Evolutionary conservation across 495 filamentous ascomycete genomes (phyloP).

Genomic region (Penicillium malachiteum): DNA sequence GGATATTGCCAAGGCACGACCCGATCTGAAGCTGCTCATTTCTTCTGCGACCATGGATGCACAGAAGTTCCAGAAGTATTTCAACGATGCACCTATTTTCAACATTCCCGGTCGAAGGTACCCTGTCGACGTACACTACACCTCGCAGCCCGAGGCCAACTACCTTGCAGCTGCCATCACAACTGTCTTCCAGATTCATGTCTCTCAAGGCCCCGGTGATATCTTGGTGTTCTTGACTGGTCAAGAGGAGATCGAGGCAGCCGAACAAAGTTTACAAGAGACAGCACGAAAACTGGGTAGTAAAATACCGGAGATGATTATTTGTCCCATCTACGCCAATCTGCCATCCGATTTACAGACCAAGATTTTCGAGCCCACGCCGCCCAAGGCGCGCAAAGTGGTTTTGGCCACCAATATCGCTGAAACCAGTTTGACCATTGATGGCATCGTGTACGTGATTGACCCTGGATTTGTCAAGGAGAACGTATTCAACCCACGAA

Average conservation of each 20-base stretch:
- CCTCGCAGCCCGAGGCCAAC: slow-evolving; percentile 88
- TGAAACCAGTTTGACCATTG: slow-evolving; percentile 85
- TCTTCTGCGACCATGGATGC: slow-evolving; percentile 96
- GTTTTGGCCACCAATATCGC: slow-evolving; percentile 90
- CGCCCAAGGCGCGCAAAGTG: slow-evolving; percentile 75
- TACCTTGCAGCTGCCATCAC: slow-evolving; percentile 90
- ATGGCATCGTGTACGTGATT: slow-evolving; percentile 89
- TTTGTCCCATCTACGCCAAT: slow-evolving; percentile 88
- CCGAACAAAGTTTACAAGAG: slow-evolving; percentile 76
- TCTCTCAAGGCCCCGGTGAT: slow-evolving; percentile 80
- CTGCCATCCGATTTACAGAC: slow-evolving; percentile 80
- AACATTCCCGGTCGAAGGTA: slow-evolving; percentile 91
- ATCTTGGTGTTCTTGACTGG: slow-evolving; percentile 90
- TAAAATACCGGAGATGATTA: slow-evolving; percentile 80
- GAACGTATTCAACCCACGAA: slow-evolving; percentile 88
- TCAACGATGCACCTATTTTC: slow-evolving; percentile 94
- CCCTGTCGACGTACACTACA: slow-evolving; percentile 92
- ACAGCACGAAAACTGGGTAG: slow-evolving; percentile 77
- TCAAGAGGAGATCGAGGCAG: slow-evolving; percentile 87
- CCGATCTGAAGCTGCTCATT: slow-evolving; percentile 88
- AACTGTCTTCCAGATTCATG: slow-evolving; percentile 95
- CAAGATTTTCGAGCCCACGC: slow-evolving; percentile 90
- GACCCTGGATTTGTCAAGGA: slow-evolving; percentile 94
- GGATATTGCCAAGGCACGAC: slow-evolving; percentile 81
- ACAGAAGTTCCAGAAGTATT: slow-evolving; percentile 88